Percentiles rank a stretch among this genome's conserved stretches.
phyloP scores from a whole-genome alignment of 352 stramenopile species.

The Phytophthora agathidicida region DNA sequence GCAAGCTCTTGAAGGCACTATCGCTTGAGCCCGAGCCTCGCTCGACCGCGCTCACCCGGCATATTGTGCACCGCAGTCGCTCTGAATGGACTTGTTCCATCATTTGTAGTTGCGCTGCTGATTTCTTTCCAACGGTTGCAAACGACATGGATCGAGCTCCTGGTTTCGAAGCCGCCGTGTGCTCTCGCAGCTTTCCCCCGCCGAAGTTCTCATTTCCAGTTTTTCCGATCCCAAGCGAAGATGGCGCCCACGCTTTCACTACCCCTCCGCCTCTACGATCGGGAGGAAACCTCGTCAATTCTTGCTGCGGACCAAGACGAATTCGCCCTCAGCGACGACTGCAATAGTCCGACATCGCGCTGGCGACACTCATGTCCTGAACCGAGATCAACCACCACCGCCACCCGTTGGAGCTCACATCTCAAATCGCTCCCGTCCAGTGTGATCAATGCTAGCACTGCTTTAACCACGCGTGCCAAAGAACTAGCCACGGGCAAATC shows the following conservation, averaged over 20 bases:
- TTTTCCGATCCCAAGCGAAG: slow-evolving; percentile 1
- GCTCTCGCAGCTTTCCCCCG: background rate
- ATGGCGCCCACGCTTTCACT: slow-evolving; percentile 20
- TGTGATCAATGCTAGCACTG: slow-evolving; percentile 13
- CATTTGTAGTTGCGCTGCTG: slow-evolving; percentile 27
- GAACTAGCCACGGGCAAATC: slow-evolving; percentile 23
- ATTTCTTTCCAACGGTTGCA: slow-evolving; percentile 27
- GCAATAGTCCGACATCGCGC: slow-evolving; percentile 9
- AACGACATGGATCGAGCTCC: slow-evolving; percentile 1
- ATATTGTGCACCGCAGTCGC: slow-evolving; percentile 15
- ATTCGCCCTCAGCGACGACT: slow-evolving; percentile 23
- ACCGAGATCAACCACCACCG: background rate
- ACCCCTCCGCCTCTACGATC: slow-evolving; percentile 8
- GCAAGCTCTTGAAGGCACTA: no score
- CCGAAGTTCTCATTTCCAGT: slow-evolving; percentile 21
- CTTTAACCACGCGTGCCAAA: slow-evolving; percentile 21
- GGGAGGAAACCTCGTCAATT: slow-evolving; percentile 28
- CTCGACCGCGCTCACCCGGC: background rate
- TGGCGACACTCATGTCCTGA: slow-evolving; percentile 31
- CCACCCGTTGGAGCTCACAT: slow-evolving; percentile 15
- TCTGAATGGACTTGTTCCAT: slow-evolving; percentile 7
- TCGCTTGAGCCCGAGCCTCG: no score
- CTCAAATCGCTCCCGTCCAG: slow-evolving; percentile 29
- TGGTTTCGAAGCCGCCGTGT: background rate
- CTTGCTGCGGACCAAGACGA: slow-evolving; percentile 23